Percentiles rank a stretch among this genome's conserved stretches.
Conservation (phyloP, 129 eudicot genomes). For the Rutidosis leptorrhynchoides region DNA sequence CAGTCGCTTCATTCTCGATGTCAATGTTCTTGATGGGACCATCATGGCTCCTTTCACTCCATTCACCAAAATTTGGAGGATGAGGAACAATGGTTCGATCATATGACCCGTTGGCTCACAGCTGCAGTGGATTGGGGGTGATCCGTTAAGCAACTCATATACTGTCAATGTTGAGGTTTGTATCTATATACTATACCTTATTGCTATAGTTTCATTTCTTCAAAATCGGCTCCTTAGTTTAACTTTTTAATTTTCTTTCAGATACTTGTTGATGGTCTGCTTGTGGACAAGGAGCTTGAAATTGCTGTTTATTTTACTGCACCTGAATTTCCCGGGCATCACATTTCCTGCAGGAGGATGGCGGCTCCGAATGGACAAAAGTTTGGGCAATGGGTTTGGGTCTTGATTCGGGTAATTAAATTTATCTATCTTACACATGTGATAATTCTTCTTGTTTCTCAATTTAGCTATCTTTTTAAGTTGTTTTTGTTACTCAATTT, state of each 20-base stretch:
- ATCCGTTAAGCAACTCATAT: constrained; percentile 43
- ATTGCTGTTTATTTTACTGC: constrained; percentile 75
- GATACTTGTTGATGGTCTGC: constrained; percentile 59
- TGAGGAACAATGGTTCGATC: constrained; percentile 77
- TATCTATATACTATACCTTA: not conserved
- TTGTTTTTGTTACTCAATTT: not conserved
- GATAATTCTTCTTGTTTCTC: too few species aligned
- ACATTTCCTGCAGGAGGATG: constrained; percentile 92
- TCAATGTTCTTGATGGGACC: constrained; percentile 78
- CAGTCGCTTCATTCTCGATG: constrained; percentile 76
- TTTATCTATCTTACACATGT: too few species aligned
- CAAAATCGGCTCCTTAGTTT: not conserved
- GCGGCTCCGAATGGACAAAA: constrained; percentile 72
- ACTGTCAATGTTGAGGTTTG: constrained; percentile 64
- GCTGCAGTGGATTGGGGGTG: constrained; percentile 92
- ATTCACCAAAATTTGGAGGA: constrained; percentile 90
- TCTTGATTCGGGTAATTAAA: constrained; percentile 57
- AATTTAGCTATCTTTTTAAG: too few species aligned
- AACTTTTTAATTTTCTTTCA: constrained; percentile 22
- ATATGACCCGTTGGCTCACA: constrained; percentile 71
- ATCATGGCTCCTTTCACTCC: constrained; percentile 70
- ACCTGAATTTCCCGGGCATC: constrained; percentile 76
- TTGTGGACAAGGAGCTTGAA: constrained; percentile 59
- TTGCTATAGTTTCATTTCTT: constrained; percentile 3
- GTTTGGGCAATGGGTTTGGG: constrained; percentile 98